Percentiles rank a stretch among this genome's conserved stretches.
These are phyloP conservation scores for Entomortierella lignicola DNA, from an alignment of 192 early-diverging fungal species.

Conservation along the genomic window DNA sequence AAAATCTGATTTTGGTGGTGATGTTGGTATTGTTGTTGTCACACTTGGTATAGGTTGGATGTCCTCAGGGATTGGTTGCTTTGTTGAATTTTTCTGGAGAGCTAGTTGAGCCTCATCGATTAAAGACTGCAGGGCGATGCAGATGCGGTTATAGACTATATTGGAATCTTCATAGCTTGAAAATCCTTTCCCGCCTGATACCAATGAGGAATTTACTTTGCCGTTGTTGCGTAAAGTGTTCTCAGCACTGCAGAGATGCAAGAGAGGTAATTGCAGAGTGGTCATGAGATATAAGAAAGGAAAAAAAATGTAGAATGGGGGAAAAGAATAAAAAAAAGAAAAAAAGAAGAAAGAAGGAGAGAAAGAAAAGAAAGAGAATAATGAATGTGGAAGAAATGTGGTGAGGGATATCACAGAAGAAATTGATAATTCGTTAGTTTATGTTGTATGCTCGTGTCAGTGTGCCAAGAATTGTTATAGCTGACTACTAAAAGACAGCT, in stretches of 20 bases:
- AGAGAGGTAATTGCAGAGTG: background rate
- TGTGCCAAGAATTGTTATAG: slow-evolving; percentile 21
- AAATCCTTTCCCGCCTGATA: background rate
- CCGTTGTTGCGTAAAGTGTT: slow-evolving; percentile 9
- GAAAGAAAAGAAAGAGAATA: background rate
- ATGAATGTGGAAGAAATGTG: too few species aligned
- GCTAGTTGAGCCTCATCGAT: slow-evolving; percentile 37
- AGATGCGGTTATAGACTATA: slow-evolving; percentile 43
- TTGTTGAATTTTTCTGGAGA: slow-evolving; percentile 9
- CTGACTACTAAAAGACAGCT: background rate
- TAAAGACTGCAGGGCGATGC: slow-evolving; percentile 21
- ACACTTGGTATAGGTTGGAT: background rate
- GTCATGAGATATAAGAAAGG: background rate
- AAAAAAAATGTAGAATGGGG: background rate
- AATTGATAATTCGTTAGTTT: background rate
- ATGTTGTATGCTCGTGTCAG: slow-evolving; percentile 1
- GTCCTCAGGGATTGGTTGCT: background rate
- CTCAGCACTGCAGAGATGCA: slow-evolving; percentile 20
- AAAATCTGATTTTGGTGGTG: background rate
- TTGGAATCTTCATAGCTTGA: slow-evolving; percentile 15
- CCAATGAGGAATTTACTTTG: background rate
- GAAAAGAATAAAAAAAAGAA: background rate
- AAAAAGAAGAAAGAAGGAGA: background rate
- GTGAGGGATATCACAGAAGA: too few species aligned
- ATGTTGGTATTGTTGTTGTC: background rate